Evolutionary conservation across 345 rosid species (phyloP).

Genomic region (Acer campestre): DNA sequence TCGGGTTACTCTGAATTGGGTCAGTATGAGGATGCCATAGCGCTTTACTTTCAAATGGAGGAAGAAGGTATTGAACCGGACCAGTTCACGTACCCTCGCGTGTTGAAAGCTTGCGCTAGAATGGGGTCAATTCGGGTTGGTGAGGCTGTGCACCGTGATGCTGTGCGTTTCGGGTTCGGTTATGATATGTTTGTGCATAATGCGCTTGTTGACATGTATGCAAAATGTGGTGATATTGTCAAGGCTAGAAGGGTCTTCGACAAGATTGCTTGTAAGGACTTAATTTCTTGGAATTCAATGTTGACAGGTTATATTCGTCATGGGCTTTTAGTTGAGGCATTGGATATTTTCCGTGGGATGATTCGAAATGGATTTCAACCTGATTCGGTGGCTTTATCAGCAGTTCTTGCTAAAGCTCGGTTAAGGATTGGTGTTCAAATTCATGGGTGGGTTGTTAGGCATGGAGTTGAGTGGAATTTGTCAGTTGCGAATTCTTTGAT

Average conservation of each 20-base stretch:
- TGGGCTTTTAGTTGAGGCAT: slow-evolving; percentile 56
- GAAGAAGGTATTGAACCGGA: slow-evolving; percentile 84
- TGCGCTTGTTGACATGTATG: slow-evolving; percentile 89
- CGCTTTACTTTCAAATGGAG: slow-evolving; percentile 87
- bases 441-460: slow-evolving; percentile 75
- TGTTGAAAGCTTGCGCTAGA: slow-evolving; percentile 81
- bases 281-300: slow-evolving; percentile 83
- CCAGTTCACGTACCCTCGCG: slow-evolving; percentile 78
- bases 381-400: slow-evolving; percentile 73
- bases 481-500: slow-evolving; percentile 72
- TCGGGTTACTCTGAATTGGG: slow-evolving; percentile 73
- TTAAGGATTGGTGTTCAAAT: slow-evolving; percentile 52
- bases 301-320: slow-evolving; percentile 65
- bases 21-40: slow-evolving; percentile 75
- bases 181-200: slow-evolving; percentile 61
- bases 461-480: slow-evolving; percentile 59
- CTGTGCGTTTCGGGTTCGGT: slow-evolving; percentile 68
- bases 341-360: slow-evolving; percentile 53
- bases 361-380: slow-evolving; percentile 54
- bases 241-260: slow-evolving; percentile 72
- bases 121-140: slow-evolving; percentile 71
- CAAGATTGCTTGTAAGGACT: slow-evolving; percentile 52
- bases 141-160: slow-evolving; percentile 72
- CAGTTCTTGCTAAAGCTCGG: slow-evolving; percentile 49
- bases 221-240: slow-evolving; percentile 90